phyloP scores from a whole-genome alignment of 768 basidiomycete genomes.

The Cystofilobasidium macerans region DNA sequence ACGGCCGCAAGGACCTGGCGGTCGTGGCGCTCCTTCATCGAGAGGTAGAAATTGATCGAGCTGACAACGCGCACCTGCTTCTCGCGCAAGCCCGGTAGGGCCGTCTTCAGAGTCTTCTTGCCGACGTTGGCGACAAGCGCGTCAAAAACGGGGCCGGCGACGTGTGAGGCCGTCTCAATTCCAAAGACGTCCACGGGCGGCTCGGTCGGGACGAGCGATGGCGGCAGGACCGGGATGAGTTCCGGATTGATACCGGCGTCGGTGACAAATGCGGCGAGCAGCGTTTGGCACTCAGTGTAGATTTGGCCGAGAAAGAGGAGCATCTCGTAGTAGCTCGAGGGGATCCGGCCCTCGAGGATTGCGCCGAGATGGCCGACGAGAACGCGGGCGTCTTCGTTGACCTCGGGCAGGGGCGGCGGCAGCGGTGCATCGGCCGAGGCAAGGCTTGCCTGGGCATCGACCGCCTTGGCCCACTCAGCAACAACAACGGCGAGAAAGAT shows the following conservation, averaged over 20 bases:
- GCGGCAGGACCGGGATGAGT: slow-evolving; percentile 55
- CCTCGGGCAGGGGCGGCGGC: slow-evolving; percentile 45
- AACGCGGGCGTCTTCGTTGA: slow-evolving; percentile 52
- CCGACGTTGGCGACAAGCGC: slow-evolving; percentile 64
- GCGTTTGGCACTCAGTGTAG: slow-evolving; percentile 61
- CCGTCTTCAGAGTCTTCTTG: slow-evolving; percentile 60
- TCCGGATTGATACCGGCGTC: slow-evolving; percentile 77
- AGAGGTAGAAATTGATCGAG: slow-evolving; percentile 66
- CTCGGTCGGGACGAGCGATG: slow-evolving; percentile 46
- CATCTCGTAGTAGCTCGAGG: slow-evolving; percentile 84
- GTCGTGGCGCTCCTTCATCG: slow-evolving; percentile 75
- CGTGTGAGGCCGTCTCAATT: slow-evolving; percentile 60
- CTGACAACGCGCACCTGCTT: slow-evolving; percentile 56
- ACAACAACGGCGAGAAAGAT: slow-evolving; percentile 72
- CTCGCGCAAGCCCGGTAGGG: slow-evolving; percentile 61
- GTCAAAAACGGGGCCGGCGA: slow-evolving; percentile 59
- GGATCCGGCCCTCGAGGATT: slow-evolving; percentile 64
- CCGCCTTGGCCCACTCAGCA: slow-evolving; percentile 71
- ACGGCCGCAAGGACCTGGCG: slow-evolving; percentile 74
- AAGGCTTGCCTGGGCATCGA: neutral
- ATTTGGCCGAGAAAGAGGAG: slow-evolving; percentile 66
- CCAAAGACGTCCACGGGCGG: slow-evolving; percentile 56
- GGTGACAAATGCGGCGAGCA: slow-evolving; percentile 69
- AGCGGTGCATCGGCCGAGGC: neutral
- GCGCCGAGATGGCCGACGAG: slow-evolving; percentile 57